Evolutionary conservation across 805 yeast genomes (phyloP).

Genomic region (Candida namnaoensis): DNA sequence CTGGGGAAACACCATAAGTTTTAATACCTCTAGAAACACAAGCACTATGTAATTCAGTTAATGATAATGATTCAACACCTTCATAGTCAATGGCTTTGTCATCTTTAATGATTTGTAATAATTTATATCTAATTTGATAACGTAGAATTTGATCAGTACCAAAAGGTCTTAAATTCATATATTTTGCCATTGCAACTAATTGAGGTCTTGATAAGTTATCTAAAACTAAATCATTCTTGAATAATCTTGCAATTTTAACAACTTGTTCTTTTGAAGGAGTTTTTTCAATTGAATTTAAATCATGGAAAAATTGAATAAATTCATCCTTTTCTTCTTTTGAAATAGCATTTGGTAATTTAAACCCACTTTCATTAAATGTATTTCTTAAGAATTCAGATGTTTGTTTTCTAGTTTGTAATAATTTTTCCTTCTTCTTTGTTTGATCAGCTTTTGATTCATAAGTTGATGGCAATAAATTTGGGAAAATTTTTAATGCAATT

Average conservation of each 20-base stretch:
- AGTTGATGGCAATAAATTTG: slow-evolving; percentile 89
- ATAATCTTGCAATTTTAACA: slow-evolving; percentile 77
- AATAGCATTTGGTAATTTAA: slow-evolving; percentile 58
- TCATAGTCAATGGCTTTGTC: slow-evolving; percentile 89
- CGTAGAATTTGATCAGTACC: slow-evolving; percentile 91
- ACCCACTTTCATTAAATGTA: slow-evolving; percentile 60
- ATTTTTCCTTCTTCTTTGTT: slow-evolving; percentile 44
- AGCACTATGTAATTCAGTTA: slow-evolving; percentile 77
- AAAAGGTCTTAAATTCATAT: slow-evolving; percentile 84
- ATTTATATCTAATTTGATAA: slow-evolving; percentile 85
- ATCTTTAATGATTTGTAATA: slow-evolving; percentile 87
- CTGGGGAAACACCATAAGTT: slow-evolving; percentile 71
- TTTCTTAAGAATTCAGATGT: slow-evolving; percentile 56
- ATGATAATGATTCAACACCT: slow-evolving; percentile 78
- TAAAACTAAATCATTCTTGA: slow-evolving; percentile 86
- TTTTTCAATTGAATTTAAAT: slow-evolving; percentile 53
- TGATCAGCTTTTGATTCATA: slow-evolving; percentile 61
- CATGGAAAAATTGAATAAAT: slow-evolving; percentile 73
- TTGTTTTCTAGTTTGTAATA: slow-evolving; percentile 54
- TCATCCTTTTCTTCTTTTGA: slow-evolving; percentile 66
- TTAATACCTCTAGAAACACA: slow-evolving; percentile 93
- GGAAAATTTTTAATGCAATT: slow-evolving; percentile 84
- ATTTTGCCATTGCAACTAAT: slow-evolving; percentile 85
- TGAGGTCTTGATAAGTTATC: slow-evolving; percentile 91
- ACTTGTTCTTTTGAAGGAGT: slow-evolving; percentile 62